Evolutionary conservation across 345 rosid species (phyloP), one percentile per base, ranked within the genome.

Genomic region (Hirschfeldia incana): DNA sequence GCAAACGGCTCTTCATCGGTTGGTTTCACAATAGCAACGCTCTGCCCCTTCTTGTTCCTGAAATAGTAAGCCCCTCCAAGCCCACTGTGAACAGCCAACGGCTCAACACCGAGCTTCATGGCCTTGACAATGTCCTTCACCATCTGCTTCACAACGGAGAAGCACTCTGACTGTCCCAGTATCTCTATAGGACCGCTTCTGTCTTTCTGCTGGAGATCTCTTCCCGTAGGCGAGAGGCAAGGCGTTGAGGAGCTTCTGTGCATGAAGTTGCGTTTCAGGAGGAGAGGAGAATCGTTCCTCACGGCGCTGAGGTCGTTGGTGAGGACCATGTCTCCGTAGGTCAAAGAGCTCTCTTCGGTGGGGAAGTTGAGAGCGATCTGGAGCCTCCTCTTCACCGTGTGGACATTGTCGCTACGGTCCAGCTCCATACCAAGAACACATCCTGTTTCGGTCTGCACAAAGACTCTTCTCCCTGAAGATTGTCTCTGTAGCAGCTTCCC

Each of bases 1-100:
- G 99, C 99, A 85, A 93, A 96, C 7, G 99, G 99, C 74, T 96
- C 99, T 84, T 96, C 99, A 75, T 96, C 99, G 0, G 99, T 93
- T 6, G 99, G 99, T 82, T 96, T 96, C 62, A 93, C 97, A 72
- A 96, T 96, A 0, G 97, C 99, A 68, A 96, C 88, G 69, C 88
- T 89, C 74, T 92, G 89, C 64, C 94, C 94, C 49, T 78, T 83
- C 64, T 81, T 82, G 75, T 96, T 90, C 84, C 97, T 76, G 72
- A 96, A 93, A 69, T 90, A 90, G 80, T 96, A 96, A 0, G 99
- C 98, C 4, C 99, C 99, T 66, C 99, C 99, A 15, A 96, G 94
- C 62, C 99, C 99, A 51, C 98, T 70, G 17, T 75, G 89, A 71
- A 90, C 94, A 67, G 88, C 90, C 66, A 91, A 33, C 0, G 98